A percentile compares a stretch with the other conserved stretches of the same genome.
Evolutionary conservation across 78 protist species (phyloP).

Genomic region (Anaeramoeba ignava): DNA sequence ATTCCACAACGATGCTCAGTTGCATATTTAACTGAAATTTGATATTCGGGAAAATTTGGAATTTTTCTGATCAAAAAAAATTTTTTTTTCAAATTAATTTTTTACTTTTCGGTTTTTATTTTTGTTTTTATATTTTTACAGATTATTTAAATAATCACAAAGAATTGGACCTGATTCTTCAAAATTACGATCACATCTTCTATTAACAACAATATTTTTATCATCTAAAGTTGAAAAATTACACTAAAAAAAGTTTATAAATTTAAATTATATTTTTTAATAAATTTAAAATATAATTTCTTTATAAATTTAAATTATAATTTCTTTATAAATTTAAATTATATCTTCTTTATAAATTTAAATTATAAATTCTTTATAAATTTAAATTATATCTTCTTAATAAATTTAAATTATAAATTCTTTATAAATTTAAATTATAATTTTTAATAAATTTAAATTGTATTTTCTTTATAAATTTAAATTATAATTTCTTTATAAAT

Average conservation of each 20-base stretch:
- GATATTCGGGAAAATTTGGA: neutral
- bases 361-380: too few species aligned
- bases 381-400: too few species aligned
- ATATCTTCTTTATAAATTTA: too few species aligned
- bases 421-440: too few species aligned
- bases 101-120: neutral
- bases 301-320: too few species aligned
- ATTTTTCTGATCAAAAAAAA: neutral
- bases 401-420: too few species aligned
- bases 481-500: too few species aligned
- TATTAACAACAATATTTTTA: neutral
- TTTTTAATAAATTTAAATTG: too few species aligned
- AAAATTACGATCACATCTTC: neutral
- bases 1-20: constrained; percentile 54
- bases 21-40: neutral
- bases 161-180: neutral
- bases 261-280: neutral
- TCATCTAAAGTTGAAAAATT: neutral
- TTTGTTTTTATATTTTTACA: too few species aligned
- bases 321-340: too few species aligned
- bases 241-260: neutral
- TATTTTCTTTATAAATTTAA: too few species aligned
- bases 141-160: neutral
- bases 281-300: too few species aligned
- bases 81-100: neutral